A percentile compares a stretch with the other conserved stretches of the same genome.
Evolutionary conservation across 192 early-diverging fungal genomes (phyloP).

Genomic region (Mortierella claussenii): DNA sequence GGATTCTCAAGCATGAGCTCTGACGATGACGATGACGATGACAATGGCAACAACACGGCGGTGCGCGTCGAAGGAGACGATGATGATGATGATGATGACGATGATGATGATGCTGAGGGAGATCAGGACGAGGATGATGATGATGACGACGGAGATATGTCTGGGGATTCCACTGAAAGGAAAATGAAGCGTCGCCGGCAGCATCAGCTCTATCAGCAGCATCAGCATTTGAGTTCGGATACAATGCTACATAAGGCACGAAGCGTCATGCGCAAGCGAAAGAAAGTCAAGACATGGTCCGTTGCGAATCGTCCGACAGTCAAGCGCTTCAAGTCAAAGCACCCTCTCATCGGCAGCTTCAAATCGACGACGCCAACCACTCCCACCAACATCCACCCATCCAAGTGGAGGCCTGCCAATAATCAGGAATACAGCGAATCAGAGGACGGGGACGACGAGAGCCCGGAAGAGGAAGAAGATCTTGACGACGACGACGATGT

Average conservation of each 20-base stretch:
- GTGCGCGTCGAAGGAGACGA: neutral
- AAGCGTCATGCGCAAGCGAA: slow-evolving; percentile 45
- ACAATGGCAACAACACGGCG: neutral
- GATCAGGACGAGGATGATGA: slow-evolving; percentile 42
- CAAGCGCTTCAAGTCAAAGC: slow-evolving; percentile 51
- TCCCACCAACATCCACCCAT: slow-evolving; percentile 41
- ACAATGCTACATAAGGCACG: slow-evolving; percentile 40
- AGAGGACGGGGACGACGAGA: slow-evolving; percentile 46
- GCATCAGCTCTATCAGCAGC: slow-evolving; percentile 38
- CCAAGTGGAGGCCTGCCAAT: slow-evolving; percentile 44
- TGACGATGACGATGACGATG: slow-evolving; percentile 19
- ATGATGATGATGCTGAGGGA: slow-evolving; percentile 33
- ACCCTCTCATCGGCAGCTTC: slow-evolving; percentile 45
- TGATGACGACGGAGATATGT: slow-evolving; percentile 47
- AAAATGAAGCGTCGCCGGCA: slow-evolving; percentile 47
- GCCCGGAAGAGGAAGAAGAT: slow-evolving; percentile 43
- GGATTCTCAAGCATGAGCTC: slow-evolving; percentile 46
- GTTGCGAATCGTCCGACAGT: slow-evolving; percentile 42
- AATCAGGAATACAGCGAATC: slow-evolving; percentile 49
- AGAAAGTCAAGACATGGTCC: slow-evolving; percentile 40
- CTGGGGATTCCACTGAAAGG: slow-evolving; percentile 36
- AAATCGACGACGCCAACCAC: slow-evolving; percentile 45
- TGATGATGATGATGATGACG: slow-evolving; percentile 40
- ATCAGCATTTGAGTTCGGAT: slow-evolving; percentile 40
- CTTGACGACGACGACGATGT: slow-evolving; percentile 46